Evolutionary conservation across 371 early-diverging fungal species (phyloP).

Genomic region (Mortierella sp.): DNA sequence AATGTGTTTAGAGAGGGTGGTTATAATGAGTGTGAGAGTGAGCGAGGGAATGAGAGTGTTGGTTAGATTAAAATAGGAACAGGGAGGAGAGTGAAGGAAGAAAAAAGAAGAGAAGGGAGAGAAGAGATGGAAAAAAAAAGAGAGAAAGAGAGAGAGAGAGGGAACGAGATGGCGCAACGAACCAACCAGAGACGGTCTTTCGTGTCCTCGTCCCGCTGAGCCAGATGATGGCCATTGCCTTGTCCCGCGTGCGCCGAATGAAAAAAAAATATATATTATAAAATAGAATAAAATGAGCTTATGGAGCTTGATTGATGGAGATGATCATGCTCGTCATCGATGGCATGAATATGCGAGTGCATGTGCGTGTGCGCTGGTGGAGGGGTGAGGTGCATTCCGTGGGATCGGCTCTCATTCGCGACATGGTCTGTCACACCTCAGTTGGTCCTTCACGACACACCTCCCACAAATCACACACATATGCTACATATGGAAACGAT

Average conservation of each 20-base stretch:
- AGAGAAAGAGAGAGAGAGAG: constrained; percentile 20
- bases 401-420: background rate
- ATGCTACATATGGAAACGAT: background rate
- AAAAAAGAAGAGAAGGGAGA: constrained; percentile 25
- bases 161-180: background rate
- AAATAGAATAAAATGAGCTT: no score
- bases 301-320: no score
- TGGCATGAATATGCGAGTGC: constrained; percentile 3
- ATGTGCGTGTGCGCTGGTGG: background rate
- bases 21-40: constrained; percentile 8
- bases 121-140: constrained; percentile 26
- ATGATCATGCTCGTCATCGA: no score
- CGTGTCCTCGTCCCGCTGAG: background rate
- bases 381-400: background rate
- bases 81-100: constrained; percentile 1
- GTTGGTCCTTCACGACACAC: background rate
- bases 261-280: no score
- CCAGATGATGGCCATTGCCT: no score
- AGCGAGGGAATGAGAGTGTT: constrained; percentile 35
- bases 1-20: background rate
- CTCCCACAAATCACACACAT: background rate
- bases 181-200: constrained; percentile 10
- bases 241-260: no score
- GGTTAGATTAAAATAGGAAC: background rate
- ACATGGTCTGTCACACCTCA: background rate